Base-by-base conservation (phyloP, 768 basidiomycete genomes). In the Leccinum truebloodii region DNA sequence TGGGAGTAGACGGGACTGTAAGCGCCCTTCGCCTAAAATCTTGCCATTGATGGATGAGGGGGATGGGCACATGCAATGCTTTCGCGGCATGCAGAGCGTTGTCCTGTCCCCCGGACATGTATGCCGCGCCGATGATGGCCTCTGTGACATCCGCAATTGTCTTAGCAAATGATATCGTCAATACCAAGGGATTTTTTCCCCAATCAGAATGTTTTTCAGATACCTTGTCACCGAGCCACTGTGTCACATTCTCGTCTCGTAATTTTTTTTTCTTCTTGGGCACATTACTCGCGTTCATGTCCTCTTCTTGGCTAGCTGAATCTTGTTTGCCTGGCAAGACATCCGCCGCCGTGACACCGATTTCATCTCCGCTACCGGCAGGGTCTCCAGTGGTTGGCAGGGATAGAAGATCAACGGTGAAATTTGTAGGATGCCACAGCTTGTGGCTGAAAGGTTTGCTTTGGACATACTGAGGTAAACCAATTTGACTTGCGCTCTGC, bases 71-170 rank as follows among this genome's bases (percentile, higher is more conserved):
- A 55, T 83, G 80, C 66, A 95, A 76, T 24, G 80, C 80, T 69
- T 89, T 90, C 48, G 83, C 80, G 24, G 80, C 83, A 61, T 80
- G 80, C 51, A 92, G 80, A 6, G 88, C 92, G 20, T 75, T 72
- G 55, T 90, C 87, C 53, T 80, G 78, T 55, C 91, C 92, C 12
- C 88, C 88, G 24, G 87, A 84, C 50, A 90, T 77, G 69, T 87
- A 93, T 5, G 89, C 90, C 18, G 92, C 92, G 37, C 88, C 93
- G 28, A 94, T 85, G 60, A 94, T 85, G 4, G 93, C 90, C 73
- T 95, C 93, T 9, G 85, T 83, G 48, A 93, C 89, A 73, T 95
- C 93, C 53, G 93, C 92, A 30, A 93, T 79, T 22, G 86, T 84
- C 92, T 94, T 34, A 26, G 67, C 41, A 18, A 59, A 65, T 18